Evolutionary conservation across 495 filamentous ascomycete genomes (phyloP), one percentile per base, ranked within the genome.

Genomic region (Xylaria grammica): DNA sequence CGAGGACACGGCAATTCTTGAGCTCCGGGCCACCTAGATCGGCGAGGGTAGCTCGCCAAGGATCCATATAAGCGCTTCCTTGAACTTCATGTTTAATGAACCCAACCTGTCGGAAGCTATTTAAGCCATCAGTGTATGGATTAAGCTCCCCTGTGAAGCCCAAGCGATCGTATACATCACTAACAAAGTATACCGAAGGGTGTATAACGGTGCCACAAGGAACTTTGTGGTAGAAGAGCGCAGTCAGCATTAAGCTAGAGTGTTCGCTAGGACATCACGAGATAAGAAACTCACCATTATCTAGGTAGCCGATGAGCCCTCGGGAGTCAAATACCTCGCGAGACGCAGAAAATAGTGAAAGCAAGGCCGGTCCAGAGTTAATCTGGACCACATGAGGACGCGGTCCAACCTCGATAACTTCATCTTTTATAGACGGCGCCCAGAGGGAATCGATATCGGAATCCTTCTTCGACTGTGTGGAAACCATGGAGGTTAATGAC

Each of bases 181-280:
- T 59, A 11, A 72, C 55, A n/a, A 71, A 60, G 46, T 74, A 77
- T 19, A 77, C 73, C 9, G 73, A 75, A 22, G 74, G 74, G 53
- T 77, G 74, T 27, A 77, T 67, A 40, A 74, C 68, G 9, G 74
- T 73, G 40, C 74, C 74, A 54, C 72, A 66, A 17, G 73, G 66
- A 36, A 26, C 62, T 63, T 60, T 5, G 50, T 9, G 57, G 36
- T 32, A 13, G 32, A 13, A 36, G 3, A 34, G 17, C 6, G 20
- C 1, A 54, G 49, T 62, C 3, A 62, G 60, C 40, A 50, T 40
- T 26, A 8, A 38, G 29, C 5, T 44, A 29, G 15, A 1, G 45
- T 1, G 11, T 22, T 20, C 17, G 11, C 22, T 24, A 20, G 17
- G 20, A n/a, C 20, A 15, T 22, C 4, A 24, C 13, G 17, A 19